Conservation (phyloP, 306 rosid species). For the Clitoria ternatea region DNA sequence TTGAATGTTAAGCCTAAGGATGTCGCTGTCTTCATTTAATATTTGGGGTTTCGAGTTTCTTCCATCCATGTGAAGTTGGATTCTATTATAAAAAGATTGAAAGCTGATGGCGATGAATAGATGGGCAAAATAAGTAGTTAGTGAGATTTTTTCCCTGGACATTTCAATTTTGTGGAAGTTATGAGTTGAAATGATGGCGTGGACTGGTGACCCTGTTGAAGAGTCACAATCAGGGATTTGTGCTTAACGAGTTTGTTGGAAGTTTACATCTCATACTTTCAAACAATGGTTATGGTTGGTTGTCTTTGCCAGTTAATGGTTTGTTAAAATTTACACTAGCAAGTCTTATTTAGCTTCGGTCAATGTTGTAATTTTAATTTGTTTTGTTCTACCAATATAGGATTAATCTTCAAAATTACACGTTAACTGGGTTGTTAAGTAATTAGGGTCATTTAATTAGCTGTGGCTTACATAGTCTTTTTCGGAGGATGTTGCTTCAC, state of each 20-base stretch:
- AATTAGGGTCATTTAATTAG: neutral
- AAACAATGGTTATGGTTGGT: neutral
- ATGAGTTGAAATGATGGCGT: slow-evolving; percentile 31
- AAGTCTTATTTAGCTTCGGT: neutral
- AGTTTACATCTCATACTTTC: slow-evolving; percentile 6
- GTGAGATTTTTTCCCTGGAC: slow-evolving; percentile 21
- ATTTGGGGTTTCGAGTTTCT: neutral
- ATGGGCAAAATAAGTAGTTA: neutral
- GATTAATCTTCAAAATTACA: neutral
- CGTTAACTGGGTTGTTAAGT: neutral
- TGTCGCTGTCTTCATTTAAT: slow-evolving; percentile 30
- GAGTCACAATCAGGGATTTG: slow-evolving; percentile 31
- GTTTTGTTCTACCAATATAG: neutral
- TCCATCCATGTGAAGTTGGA: slow-evolving; percentile 27
- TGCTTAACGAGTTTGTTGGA: slow-evolving; percentile 12
- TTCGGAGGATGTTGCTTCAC: neutral
- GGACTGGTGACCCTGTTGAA: neutral
- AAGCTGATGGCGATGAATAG: slow-evolving; percentile 15
- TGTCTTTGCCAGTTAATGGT: neutral
- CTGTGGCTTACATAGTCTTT: neutral
- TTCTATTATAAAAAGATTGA: neutral
- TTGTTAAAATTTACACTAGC: neutral
- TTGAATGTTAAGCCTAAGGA: slow-evolving; percentile 4
- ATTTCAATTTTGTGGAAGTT: slow-evolving; percentile 27
- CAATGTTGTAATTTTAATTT: neutral